Evolutionary conservation across 169 alveolate genomes (phyloP).

Genomic region (Toxoplasma gondii): DNA sequence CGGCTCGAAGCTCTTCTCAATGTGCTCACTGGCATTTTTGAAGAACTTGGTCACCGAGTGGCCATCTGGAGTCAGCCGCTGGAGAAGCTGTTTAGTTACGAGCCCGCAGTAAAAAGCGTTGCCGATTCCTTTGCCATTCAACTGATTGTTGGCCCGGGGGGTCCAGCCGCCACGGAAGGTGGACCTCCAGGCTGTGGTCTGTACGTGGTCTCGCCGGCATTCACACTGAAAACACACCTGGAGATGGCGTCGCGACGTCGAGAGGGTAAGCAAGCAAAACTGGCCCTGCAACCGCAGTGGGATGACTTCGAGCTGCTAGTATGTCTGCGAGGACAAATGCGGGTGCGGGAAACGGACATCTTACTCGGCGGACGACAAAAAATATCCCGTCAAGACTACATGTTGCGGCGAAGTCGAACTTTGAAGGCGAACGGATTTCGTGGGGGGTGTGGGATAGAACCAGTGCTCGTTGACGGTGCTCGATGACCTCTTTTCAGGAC

Average conservation of each 20-base stretch:
- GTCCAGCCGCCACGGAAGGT: neutral
- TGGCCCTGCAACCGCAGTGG: no score
- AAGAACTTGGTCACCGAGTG: slow-evolving; percentile 9
- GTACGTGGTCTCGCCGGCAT: slow-evolving; percentile 25
- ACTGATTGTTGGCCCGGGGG: neutral
- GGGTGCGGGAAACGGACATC: no score
- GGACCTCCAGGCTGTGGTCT: neutral
- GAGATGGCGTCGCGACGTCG: neutral
- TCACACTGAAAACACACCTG: neutral
- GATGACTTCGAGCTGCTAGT: no score
- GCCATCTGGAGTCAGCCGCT: slow-evolving; percentile 38
- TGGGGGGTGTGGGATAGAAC: no score
- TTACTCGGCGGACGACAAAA: no score
- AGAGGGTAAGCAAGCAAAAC: neutral
- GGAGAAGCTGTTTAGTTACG: neutral
- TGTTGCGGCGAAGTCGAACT: no score
- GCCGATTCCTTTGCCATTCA: slow-evolving; percentile 11
- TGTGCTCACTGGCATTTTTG: neutral
- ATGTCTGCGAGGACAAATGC: no score
- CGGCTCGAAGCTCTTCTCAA: slow-evolving; percentile 15
- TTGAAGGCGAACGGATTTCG: no score
- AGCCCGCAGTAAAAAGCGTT: neutral
- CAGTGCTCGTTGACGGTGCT: no score
- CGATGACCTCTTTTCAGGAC: no score
- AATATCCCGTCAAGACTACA: no score